Evolutionary conservation across 495 filamentous ascomycete genomes (phyloP), one percentile per base, ranked within the genome.

Genomic region (Platismatia glauca): DNA sequence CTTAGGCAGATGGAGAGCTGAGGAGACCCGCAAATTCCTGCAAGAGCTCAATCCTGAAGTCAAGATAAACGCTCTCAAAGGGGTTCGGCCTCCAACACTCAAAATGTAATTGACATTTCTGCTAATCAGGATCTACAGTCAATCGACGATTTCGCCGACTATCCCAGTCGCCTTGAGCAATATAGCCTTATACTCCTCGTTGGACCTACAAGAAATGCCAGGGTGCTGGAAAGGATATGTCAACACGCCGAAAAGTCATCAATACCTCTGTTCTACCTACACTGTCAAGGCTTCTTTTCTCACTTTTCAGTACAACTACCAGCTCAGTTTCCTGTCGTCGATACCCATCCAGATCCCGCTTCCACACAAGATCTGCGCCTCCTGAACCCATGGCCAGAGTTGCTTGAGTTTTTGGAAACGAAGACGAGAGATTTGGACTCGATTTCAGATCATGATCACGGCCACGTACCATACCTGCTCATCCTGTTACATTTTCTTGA

Each of bases 31-130:
- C 59, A 84, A 82, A 61, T 77, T 91, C 55, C 75, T 99, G 59
- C 80, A 82, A 67, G 94, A 99, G 76, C 76, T 99, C 55, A 99
- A 99, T 71, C 94, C 94, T n/a, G 95, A 97, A 69, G 93, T 96
- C 20, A 75, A 89, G 55, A 92, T 91, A 27, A 71, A 80, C 61
- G 86, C 70, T 70, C 76, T 79, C 73, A 73, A 70, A 64, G 78
- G 77, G 64, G 84, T 75, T 71, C 76, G 78, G 72, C 72, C 69
- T 59, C 18, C 9, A 16, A n/a, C 20, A 34, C 64, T 11, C n/a
- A 15, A 27, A 0, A 8, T 56, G 24, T 16, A 55, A 20, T 3
- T 9, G 9, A n/a, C 44, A 11, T n/a, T 9, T 43, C 24, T 34
- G n/a, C 59, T 69, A 52, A 68, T 37, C 55, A 16, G 39, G 62